phyloP scores from a whole-genome alignment of 2,329 filamentous ascomycete genomes.

The Annulohypoxylon truncatum region DNA sequence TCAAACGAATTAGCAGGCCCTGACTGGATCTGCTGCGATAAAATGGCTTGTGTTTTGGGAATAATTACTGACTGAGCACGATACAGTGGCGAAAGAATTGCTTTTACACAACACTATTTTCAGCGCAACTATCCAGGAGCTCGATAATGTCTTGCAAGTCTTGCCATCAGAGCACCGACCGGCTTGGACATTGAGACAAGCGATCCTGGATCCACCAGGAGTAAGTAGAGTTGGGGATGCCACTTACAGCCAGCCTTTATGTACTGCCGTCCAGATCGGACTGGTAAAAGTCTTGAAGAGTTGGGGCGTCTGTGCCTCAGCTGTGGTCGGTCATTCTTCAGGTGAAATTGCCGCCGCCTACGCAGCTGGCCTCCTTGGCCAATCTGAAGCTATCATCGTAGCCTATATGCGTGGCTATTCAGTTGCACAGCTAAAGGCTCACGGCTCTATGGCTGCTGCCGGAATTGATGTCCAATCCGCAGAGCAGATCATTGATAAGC shows the following conservation, averaged over 20 bases:
- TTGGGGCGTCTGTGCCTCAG: constrained; percentile 29
- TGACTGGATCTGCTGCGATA: no score
- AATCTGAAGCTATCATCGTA: constrained; percentile 39
- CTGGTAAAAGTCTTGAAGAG: constrained; percentile 30
- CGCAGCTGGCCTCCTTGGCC: constrained; percentile 47
- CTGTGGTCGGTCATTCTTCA: constrained; percentile 47
- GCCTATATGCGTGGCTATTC: constrained; percentile 41
- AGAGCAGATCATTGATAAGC: background rate
- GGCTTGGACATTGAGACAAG: constrained; percentile 31
- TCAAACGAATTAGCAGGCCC: no score
- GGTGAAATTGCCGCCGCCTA: constrained; percentile 58
- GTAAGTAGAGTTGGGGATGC: constrained; percentile 24
- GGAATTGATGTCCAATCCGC: constrained; percentile 4
- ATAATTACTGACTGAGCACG: background rate
- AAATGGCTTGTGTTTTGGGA: no score
- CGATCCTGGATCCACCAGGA: constrained; percentile 14
- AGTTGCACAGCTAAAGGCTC: background rate
- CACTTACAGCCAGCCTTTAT: constrained; percentile 35
- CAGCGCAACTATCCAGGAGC: constrained; percentile 24
- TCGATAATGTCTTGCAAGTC: constrained; percentile 26
- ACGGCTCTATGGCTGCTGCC: constrained; percentile 43
- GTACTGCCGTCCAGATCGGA: constrained; percentile 44
- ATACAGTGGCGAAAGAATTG: constrained; percentile 47
- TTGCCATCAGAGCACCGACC: constrained; percentile 23
- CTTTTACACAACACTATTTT: constrained; percentile 38